A percentile compares a stretch with the other conserved stretches of the same genome.
Conservation (phyloP, 805 yeast species). For the Barnettozyma salicaria region DNA sequence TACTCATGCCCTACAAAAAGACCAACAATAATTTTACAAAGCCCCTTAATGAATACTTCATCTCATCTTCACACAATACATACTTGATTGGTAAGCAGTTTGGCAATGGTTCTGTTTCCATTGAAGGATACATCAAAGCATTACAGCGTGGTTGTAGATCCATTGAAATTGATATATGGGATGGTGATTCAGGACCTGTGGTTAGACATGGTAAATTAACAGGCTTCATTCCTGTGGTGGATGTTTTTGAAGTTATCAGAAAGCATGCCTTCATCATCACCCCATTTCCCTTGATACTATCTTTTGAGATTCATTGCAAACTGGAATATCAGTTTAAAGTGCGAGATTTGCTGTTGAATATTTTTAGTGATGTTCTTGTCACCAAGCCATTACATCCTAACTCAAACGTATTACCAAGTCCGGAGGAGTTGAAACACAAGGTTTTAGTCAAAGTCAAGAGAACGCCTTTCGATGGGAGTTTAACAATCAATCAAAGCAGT, state of each 20-base stretch:
- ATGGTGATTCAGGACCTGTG: conserved; percentile 71
- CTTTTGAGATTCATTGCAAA: conserved; percentile 81
- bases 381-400: conserved; percentile 25
- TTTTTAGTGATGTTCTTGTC: conserved; percentile 51
- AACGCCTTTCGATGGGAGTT: conserved; percentile 16
- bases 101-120: conserved; percentile 71
- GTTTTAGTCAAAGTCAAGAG: conserved; percentile 77
- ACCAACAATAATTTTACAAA: conserved; percentile 36
- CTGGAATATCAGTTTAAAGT: conserved; percentile 59
- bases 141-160: conserved; percentile 91
- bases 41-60: conserved; percentile 81
- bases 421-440: conserved; percentile 61
- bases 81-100: conserved; percentile 84
- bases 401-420: conserved; percentile 55
- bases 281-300: conserved; percentile 78
- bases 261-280: conserved; percentile 87
- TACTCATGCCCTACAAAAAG: conserved; percentile 20
- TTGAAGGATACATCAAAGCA: conserved; percentile 83
- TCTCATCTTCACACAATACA: conserved; percentile 94
- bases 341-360: conserved; percentile 44
- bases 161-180: conserved; percentile 96
- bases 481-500: conserved; percentile 16
- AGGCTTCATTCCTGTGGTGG: conserved; percentile 57
- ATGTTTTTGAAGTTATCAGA: conserved; percentile 66
- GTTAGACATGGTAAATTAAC: conserved; percentile 93